phyloP scores from a whole-genome alignment of 306 rosid species.

The Lotus japonicus region DNA sequence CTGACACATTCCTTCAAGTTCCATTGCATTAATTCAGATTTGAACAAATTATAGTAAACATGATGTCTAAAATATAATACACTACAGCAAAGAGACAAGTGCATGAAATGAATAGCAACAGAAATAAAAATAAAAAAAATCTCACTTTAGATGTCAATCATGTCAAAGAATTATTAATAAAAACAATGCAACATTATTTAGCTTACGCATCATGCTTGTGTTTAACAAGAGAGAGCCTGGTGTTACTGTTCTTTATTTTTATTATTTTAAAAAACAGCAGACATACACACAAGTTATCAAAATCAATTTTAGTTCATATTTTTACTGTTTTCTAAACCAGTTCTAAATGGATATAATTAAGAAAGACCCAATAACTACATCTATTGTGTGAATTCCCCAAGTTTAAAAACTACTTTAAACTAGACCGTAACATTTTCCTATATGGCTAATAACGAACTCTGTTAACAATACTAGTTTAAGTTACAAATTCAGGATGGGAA shows the following conservation, averaged over 20 bases:
- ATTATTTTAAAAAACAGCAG: background rate
- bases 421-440: background rate
- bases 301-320: background rate
- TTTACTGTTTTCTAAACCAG: background rate
- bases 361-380: background rate
- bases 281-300: background rate
- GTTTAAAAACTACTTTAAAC: background rate
- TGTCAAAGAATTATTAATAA: too few relatives aligned
- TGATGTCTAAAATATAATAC: background rate
- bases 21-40: slow-evolving; percentile 6
- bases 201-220: too few relatives aligned
- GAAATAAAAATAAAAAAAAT: too few relatives aligned
- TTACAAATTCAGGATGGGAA: background rate
- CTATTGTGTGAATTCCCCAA: background rate
- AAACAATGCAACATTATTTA: too few relatives aligned
- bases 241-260: too few relatives aligned
- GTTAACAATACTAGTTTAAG: background rate
- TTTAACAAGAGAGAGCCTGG: too few relatives aligned
- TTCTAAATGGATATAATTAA: background rate
- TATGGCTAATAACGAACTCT: background rate
- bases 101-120: background rate
- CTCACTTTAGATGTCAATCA: too few relatives aligned
- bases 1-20: slow-evolving; percentile 66
- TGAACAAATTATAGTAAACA: too few relatives aligned
- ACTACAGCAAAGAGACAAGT: background rate